phyloP scores from a whole-genome alignment of 495 filamentous ascomycete species.

The Penicillium tannophilum region DNA sequence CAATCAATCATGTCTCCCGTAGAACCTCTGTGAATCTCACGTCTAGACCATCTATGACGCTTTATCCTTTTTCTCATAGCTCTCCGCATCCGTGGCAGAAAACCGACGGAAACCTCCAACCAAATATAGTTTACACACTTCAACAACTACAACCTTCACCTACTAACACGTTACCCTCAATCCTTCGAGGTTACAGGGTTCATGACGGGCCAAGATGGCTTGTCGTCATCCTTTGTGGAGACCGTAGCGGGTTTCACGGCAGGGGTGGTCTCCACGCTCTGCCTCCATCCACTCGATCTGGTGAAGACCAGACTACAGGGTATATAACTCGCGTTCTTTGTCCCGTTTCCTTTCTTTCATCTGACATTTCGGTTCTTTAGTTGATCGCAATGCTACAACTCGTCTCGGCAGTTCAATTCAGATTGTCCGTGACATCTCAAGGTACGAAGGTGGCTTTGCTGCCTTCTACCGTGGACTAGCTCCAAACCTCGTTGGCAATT shows the following conservation, averaged over 20 bases:
- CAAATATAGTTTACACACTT: background rate
- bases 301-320: constrained; percentile 95
- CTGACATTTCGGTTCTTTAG: constrained; percentile 24
- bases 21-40: background rate
- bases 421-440: constrained; percentile 56
- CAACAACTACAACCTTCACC: background rate
- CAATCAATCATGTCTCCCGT: background rate
- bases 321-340: constrained; percentile 43
- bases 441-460: constrained; percentile 58
- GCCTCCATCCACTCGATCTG: constrained; percentile 76
- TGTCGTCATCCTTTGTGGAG: constrained; percentile 82
- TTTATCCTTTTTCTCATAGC: background rate
- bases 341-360: background rate
- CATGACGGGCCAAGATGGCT: constrained; percentile 52
- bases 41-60: background rate
- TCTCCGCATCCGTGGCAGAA: constrained; percentile 5
- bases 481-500: constrained; percentile 90
- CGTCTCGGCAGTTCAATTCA: constrained; percentile 56
- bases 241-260: constrained; percentile 87
- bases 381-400: constrained; percentile 45
- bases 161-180: background rate
- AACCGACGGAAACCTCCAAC: background rate
- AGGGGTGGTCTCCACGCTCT: constrained; percentile 79
- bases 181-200: constrained; percentile 21
- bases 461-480: constrained; percentile 86